Evolutionary conservation across 257 asterid genomes (phyloP).

Genomic region (Nicotiana sylvestris): DNA sequence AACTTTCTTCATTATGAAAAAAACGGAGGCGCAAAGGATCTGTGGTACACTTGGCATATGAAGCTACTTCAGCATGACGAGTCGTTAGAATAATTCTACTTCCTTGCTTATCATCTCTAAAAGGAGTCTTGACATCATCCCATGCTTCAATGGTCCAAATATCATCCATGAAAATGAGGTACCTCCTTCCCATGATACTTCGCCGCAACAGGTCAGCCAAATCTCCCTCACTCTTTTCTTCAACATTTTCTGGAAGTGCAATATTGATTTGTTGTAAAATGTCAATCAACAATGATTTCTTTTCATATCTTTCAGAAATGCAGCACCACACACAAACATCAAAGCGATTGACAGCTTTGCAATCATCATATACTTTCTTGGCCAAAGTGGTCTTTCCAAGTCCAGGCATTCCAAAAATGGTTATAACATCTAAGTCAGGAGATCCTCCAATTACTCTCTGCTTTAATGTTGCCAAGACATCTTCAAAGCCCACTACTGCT

Average conservation of each 20-base stretch:
- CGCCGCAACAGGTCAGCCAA: background rate
- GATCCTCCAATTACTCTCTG: background rate
- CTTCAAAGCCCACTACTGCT: constrained; percentile 8
- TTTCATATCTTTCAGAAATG: background rate
- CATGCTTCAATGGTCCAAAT: constrained; percentile 14
- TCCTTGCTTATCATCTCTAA: background rate
- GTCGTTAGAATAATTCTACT: constrained; percentile 14
- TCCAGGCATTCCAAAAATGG: constrained; percentile 20
- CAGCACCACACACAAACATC: constrained; percentile 4
- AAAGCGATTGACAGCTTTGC: background rate
- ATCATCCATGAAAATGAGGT: constrained; percentile 17
- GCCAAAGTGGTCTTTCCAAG: constrained; percentile 18
- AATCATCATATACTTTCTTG: background rate
- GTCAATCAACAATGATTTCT: background rate
- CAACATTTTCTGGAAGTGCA: background rate
- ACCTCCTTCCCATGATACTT: background rate
- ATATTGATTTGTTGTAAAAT: background rate
- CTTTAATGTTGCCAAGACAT: background rate
- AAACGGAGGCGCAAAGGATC: background rate
- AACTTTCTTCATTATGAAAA: background rate
- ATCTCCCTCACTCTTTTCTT: background rate
- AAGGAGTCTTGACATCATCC: background rate
- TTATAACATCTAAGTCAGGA: background rate
- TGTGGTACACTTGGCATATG: background rate
- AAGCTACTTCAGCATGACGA: background rate